Evolutionary conservation across 148 eudicot genomes (phyloP), one percentile per base, ranked within the genome.

Genomic region (Rhododendron simsii): DNA sequence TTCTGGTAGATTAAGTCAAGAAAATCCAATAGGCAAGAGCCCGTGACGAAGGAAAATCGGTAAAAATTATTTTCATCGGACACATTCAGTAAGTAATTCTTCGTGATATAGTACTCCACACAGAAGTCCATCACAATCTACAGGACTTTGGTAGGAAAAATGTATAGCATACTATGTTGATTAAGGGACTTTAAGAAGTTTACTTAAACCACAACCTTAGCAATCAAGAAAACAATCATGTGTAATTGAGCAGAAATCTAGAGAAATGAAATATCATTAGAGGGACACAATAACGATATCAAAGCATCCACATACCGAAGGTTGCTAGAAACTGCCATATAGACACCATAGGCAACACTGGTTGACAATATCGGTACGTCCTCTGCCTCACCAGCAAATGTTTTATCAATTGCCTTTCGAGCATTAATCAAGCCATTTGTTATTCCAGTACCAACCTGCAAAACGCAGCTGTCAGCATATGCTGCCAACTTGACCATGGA

Each of bases 301-400:
- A 50, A 89, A 74, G 10, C 59, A 84, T 12, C 51, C 67, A 90
- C 89, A 41, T 91, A 95, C 98, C 98, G 91, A 2, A 95, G 94
- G 87, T 95, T 95, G 92, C 98, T 95, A 26, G 98, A 95, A 81
- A 95, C 85, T 45, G 96, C 94, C 98, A 95, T 95, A 86, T 95
- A 95, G 84, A 94, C 93, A 88, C 98, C 98, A 87, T 95, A 95
- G 47, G 88, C 96, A n/a, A 90, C 91, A 90, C 98, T 94, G 26
- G 98, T 95, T 50, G 93, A 84, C 78, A 96, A 57, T 73, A 96
- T 82, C 0, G 98, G 98, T n/a, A 96, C 89, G 81, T 94, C 96
- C 90, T 96, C 98, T 44, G 94, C 98, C 90, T 94, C 98, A n/a
- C 81, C 94, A 11, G 94, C 92, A 84, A 90, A 94, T n/a, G 94